phyloP scores from a whole-genome alignment of 352 stramenopile genomes.

The Globisporangium megalacanthum region DNA sequence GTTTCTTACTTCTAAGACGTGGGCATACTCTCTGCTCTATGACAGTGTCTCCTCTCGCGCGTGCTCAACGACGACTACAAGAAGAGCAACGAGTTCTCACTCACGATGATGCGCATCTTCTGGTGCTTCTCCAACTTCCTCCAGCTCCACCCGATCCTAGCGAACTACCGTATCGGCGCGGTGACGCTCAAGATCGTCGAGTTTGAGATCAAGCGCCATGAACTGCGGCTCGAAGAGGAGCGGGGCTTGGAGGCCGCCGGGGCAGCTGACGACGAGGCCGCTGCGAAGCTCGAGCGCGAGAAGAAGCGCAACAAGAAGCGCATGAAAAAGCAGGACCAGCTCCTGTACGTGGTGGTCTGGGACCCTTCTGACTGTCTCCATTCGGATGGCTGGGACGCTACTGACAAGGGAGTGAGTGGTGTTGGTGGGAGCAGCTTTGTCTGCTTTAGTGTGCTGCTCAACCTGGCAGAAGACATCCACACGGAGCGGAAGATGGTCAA shows the following conservation, averaged over 20 bases:
- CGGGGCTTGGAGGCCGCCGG: conserved; percentile 34
- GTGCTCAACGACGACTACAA: conserved; percentile 95
- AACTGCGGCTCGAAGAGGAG: conserved; percentile 75
- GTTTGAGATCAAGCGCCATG: conserved; percentile 90
- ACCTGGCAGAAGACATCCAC: conserved; percentile 92
- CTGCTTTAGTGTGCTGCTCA: conserved; percentile 92
- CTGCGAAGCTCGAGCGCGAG: conserved; percentile 69
- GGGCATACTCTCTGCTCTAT: not conserved
- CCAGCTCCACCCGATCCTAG: conserved; percentile 91
- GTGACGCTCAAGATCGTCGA: conserved; percentile 94
- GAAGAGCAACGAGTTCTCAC: conserved; percentile 91
- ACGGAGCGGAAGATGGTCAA: conserved; percentile 96
- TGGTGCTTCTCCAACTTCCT: conserved; percentile 94
- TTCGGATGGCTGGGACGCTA: not conserved
- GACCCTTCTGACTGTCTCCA: not conserved
- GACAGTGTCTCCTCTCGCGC: conserved; percentile 84
- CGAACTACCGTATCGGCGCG: conserved; percentile 91
- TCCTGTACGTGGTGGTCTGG: conserved; percentile 55
- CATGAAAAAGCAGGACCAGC: conserved; percentile 91
- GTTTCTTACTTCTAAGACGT: no score
- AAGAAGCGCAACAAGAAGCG: conserved; percentile 85
- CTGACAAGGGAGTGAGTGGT: not conserved
- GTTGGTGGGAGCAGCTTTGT: conserved; percentile 43
- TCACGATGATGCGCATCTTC: conserved; percentile 94
- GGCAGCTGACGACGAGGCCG: conserved; percentile 22